Evolutionary conservation across 768 basidiomycete species (phyloP), one percentile per base, ranked within the genome.

Genomic region (Rhodocollybia butyracea): DNA sequence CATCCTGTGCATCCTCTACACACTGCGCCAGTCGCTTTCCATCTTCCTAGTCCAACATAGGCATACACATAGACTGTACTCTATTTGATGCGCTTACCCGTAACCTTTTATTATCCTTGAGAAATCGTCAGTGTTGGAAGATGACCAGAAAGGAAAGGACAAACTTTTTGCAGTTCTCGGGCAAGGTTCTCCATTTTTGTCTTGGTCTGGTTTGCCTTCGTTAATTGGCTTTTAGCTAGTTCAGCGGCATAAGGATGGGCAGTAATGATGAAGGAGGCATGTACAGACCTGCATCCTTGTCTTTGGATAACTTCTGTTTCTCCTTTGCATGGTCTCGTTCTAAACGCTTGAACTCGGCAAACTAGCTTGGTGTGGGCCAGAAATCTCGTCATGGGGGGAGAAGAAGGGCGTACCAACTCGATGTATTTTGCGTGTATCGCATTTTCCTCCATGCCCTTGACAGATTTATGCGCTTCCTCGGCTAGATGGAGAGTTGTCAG

Each of bases 301-400:
- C 92, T 73, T 94, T 94, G 46, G 82, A 77, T 29, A 94, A 76
- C 65, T 94, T 94, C 75, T 94, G 91, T 70, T 90, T 93, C 76
- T 94, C 92, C 72, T 91, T 94, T 38, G 91, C 86, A 64, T 93
- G 88, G 66, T 93, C 91, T 60, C 92, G 82, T 70, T 94, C 92
- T 65, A 90, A 70, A 50, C 89, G 81, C 68, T 93, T 93, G 68
- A 91, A 74, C 69, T 94, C 91, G 63, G 91, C 89, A 70, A 93
- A 94, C 91, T 94, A 63, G 22, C 55, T 58, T 62, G 12, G 4
- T 32, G 5, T 32, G 48, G 22, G 1, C 24, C 15, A 17, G 34
- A 13, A 24, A 11, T 10, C 17, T 1, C 5, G 22, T 8, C 11
- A 7, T 22, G n/a, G 32, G 8, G 21, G 10, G 47, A 56, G 64